Conservation (phyloP, 1,284 basidiomycete species). For the Serendipita sp. region DNA sequence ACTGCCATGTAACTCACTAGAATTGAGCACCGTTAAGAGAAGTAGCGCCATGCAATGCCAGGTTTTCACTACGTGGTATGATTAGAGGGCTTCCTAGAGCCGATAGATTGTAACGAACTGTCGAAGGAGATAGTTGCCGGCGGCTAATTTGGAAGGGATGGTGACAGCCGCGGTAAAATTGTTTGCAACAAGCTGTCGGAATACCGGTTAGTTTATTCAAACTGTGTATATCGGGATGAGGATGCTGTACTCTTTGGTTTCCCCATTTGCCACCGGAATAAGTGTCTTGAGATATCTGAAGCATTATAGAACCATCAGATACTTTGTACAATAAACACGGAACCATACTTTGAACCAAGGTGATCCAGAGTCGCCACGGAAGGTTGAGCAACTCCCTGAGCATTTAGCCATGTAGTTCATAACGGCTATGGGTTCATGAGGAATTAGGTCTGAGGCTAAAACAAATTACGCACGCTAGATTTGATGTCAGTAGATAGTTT, state of each 20-base stretch:
- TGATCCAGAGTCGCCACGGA: neutral
- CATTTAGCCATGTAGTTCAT: conserved; percentile 5
- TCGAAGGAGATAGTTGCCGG: conserved; percentile 10
- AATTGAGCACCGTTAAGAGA: conserved; percentile 8
- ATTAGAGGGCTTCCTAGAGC: neutral
- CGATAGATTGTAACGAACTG: neutral
- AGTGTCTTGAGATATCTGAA: too few species aligned
- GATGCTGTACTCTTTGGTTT: neutral
- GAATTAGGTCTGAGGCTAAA: too few species aligned
- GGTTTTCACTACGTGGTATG: neutral
- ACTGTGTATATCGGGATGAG: neutral
- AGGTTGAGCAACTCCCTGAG: neutral
- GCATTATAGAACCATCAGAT: neutral
- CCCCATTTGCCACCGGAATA: neutral
- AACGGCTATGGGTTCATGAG: neutral
- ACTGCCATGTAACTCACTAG: neutral
- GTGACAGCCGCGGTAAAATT: neutral
- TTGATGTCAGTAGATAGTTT: too few species aligned
- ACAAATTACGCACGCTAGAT: too few species aligned
- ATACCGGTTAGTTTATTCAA: neutral
- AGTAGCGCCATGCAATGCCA: conserved; percentile 9
- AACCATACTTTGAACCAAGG: conserved; percentile 3
- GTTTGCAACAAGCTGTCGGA: neutral
- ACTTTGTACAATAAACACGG: neutral
- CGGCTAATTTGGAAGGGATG: conserved; percentile 6